These are phyloP conservation scores for Podospora anserina DNA, from an alignment of 495 filamentous ascomycete species.

Conservation along the genomic window DNA sequence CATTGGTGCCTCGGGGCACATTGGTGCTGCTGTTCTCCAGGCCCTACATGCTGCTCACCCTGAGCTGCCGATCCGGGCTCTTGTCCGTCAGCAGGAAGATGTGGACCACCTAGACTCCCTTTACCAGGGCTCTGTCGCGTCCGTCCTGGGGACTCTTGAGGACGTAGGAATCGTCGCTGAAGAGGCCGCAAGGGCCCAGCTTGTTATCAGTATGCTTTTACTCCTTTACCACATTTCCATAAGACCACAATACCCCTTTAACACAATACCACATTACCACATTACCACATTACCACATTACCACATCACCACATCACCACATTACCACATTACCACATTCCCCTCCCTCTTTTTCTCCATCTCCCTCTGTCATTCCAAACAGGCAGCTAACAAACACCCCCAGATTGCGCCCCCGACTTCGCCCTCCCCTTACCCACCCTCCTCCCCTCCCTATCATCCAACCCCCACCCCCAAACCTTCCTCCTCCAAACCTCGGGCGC, in stretches of 20 bases:
- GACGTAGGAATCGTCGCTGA: conserved; percentile 5
- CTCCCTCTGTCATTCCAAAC: no score
- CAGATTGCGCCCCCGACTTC: conserved; percentile 22
- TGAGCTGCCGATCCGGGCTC: conserved; percentile 7
- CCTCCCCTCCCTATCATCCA: conserved; percentile 10
- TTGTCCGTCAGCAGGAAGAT: conserved; percentile 16
- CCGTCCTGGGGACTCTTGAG: neutral
- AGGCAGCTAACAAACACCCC: neutral
- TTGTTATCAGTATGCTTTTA: conserved; percentile 15
- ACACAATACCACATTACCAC: neutral
- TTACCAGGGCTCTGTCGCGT: neutral
- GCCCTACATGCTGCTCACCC: conserved; percentile 2
- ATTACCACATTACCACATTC: neutral
- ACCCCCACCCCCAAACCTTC: conserved; percentile 11
- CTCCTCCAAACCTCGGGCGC: conserved; percentile 22
- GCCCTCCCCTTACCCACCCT: conserved; percentile 9
- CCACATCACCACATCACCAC: neutral
- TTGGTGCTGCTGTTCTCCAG: conserved; percentile 19
- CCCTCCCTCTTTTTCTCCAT: no score
- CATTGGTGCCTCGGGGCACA: conserved; percentile 19
- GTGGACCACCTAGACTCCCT: conserved; percentile 1
- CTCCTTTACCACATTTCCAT: neutral
- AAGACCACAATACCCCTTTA: no score
- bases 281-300: neutral
- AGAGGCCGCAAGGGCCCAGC: conserved; percentile 10